Evolutionary conservation across 345 rosid species (phyloP).

Genomic region (Psidium friedrichsthalianum): DNA sequence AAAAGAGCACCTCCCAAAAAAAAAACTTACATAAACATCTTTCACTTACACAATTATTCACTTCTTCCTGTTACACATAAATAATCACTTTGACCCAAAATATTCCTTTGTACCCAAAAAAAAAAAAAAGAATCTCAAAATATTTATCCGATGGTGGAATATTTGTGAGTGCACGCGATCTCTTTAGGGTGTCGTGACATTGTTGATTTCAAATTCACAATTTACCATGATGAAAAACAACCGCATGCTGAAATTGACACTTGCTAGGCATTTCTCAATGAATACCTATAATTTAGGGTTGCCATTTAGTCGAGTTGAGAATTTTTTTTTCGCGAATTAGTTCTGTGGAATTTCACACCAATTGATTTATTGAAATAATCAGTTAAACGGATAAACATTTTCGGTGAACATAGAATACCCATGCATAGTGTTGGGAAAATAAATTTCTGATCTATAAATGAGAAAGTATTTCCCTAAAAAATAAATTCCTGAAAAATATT

Average conservation of each 20-base stretch:
- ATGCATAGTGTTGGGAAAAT: not conserved
- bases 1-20: no score
- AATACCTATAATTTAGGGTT: not conserved
- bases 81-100: no score
- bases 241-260: not conserved
- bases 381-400: not conserved
- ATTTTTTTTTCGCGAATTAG: not conserved
- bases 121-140: not conserved
- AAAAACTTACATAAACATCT: no score
- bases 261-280: no score
- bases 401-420: not conserved
- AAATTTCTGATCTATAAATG: not conserved
- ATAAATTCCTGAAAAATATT: not conserved
- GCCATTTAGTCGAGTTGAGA: not conserved
- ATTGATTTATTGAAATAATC: not conserved
- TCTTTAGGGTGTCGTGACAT: not conserved
- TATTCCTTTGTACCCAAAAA: no score
- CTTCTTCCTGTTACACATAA: no score
- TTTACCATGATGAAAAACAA: not conserved
- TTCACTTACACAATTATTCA: no score
- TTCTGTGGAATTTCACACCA: fast-evolving
- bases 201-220: not conserved
- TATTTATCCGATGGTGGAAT: not conserved
- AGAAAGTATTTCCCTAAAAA: not conserved
- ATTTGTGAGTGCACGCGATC: not conserved